phyloP scores from a whole-genome alignment of 1,139 yeast species.

The Casaregolazyma lundiana region DNA sequence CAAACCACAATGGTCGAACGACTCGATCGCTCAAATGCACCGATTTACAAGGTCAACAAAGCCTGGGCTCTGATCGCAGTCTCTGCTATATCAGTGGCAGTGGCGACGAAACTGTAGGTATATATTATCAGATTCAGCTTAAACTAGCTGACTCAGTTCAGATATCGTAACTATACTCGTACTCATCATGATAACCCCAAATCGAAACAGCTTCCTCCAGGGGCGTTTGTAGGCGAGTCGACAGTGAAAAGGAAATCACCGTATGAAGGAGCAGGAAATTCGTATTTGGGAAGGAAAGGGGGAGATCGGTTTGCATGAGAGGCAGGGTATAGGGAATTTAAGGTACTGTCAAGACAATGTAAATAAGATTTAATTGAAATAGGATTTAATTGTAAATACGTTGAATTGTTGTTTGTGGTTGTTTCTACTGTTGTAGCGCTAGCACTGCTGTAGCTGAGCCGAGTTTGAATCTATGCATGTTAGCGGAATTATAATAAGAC shows the following conservation, averaged over 20 bases:
- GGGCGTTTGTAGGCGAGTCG: conserved; percentile 33
- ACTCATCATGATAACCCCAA: background rate
- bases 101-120: conserved; percentile 20
- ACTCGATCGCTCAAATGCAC: conserved; percentile 15
- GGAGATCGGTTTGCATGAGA: conserved; percentile 20
- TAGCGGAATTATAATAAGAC: too few relatives aligned
- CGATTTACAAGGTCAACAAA: conserved; percentile 26
- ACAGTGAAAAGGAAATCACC: conserved; percentile 32
- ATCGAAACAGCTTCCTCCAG: conserved; percentile 28
- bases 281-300: conserved; percentile 28
- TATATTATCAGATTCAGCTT: background rate
- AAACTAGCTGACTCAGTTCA: background rate
- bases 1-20: background rate
- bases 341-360: too few relatives aligned
- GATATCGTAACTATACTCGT: background rate
- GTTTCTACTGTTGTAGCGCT: background rate
- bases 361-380: too few relatives aligned
- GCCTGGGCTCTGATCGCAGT: conserved; percentile 31
- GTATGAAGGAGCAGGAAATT: conserved; percentile 37
- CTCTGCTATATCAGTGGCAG: conserved; percentile 22
- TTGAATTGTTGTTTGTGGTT: background rate
- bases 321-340: too few relatives aligned
- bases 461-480: too few relatives aligned
- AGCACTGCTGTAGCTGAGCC: too few relatives aligned
- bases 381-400: background rate